A percentile compares a stretch with the other conserved stretches of the same genome.
phyloP scores from a whole-genome alignment of 257 asterid species.

The Datura wrightii region DNA sequence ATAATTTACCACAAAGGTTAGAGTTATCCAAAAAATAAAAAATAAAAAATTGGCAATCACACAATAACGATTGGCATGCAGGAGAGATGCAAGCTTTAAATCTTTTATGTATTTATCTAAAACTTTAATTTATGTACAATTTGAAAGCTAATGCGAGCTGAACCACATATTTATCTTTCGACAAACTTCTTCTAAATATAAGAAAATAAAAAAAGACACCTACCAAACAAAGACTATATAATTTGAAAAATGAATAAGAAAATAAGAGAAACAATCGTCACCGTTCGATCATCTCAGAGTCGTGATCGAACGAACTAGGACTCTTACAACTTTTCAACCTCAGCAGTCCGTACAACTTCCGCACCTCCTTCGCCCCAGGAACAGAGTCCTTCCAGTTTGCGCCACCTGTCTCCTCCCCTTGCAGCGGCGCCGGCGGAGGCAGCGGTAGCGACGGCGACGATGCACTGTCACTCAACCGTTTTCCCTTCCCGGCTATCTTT shows the following conservation, averaged over 20 bases:
- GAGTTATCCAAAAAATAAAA: not conserved
- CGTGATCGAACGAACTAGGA: conserved; percentile 61
- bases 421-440: conserved; percentile 44
- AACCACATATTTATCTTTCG: conserved; percentile 9
- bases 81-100: not conserved
- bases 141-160: not conserved
- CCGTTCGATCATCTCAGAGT: conserved; percentile 48
- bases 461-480: conserved; percentile 52
- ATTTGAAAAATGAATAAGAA: not conserved
- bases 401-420: conserved; percentile 53
- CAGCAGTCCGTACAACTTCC: conserved; percentile 70
- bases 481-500: conserved; percentile 45
- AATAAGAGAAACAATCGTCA: conserved; percentile 28
- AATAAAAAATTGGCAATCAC: not conserved
- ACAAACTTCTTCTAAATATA: not conserved
- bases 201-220: not conserved
- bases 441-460: conserved; percentile 44
- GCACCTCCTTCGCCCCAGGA: conserved; percentile 62
- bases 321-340: conserved; percentile 67
- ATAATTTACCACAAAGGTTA: no score
- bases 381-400: conserved; percentile 52
- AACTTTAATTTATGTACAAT: conserved; percentile 14
- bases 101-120: not conserved
- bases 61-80: not conserved
- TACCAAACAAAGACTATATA: conserved; percentile 1